Percentiles rank a stretch among this genome's conserved stretches.
phyloP scores from a whole-genome alignment of 331 rosid species.

The Pyracantha coccinea region DNA sequence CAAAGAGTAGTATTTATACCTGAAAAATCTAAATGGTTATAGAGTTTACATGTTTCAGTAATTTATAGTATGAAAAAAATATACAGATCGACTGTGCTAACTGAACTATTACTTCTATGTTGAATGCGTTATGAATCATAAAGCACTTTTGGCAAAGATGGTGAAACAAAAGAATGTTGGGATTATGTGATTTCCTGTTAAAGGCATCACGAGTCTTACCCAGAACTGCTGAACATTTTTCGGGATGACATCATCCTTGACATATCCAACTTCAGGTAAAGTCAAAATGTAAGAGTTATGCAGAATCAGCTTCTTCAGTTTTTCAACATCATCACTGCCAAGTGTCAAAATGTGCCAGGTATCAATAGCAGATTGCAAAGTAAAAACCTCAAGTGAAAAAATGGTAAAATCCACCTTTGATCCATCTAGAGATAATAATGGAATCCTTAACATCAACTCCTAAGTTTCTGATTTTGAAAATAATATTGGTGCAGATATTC shows the following conservation, averaged over 20 bases:
- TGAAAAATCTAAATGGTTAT: background rate
- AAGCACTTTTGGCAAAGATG: background rate
- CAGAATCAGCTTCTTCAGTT: slow-evolving; percentile 77
- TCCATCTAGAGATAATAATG: background rate
- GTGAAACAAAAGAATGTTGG: background rate
- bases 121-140: background rate
- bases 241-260: slow-evolving; percentile 72
- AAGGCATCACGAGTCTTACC: slow-evolving; percentile 34
- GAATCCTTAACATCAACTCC: background rate
- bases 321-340: slow-evolving; percentile 82
- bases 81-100: background rate
- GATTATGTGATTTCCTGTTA: background rate
- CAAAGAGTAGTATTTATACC: background rate
- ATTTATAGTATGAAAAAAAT: background rate
- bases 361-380: background rate
- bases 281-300: slow-evolving; percentile 85
- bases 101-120: background rate
- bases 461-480: background rate
- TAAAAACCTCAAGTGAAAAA: background rate
- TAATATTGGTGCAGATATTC: background rate
- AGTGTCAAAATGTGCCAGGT: background rate
- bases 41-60: background rate
- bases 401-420: background rate
- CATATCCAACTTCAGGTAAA: slow-evolving; percentile 73
- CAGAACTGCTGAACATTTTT: slow-evolving; percentile 83